Base-by-base conservation (phyloP, 2,329 filamentous ascomycete genomes). In the Fusarium secorum region DNA sequence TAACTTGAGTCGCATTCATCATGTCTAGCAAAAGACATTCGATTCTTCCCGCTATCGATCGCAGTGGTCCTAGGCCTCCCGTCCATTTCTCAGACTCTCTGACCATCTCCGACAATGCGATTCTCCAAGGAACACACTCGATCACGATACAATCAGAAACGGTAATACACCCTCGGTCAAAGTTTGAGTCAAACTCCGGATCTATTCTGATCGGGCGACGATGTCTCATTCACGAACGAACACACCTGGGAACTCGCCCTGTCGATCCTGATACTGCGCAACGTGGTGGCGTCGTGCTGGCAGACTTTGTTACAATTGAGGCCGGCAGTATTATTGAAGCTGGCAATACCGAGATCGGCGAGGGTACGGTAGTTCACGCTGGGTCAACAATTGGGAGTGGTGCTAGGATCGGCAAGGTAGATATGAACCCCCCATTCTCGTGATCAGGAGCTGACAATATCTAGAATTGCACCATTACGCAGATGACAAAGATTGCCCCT, bases 161-260 rank as follows among this genome's bases (percentile, higher is more conserved):
- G 7, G 88, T 98, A 11, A 83, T 99, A n/a, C 95, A 98, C 76
- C 95, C 96, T 2, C 93, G 95, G 52, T 89, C 91, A 20, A 90
- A 91, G 68, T 87, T 98, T 61, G 92, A 94, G 76, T 91, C 95
- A 13, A 89, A 90, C 62, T 86, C 91, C 55, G 94, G 94, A 8
- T 91, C 94, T 45, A 90, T 98, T 72, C 90, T 90, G 32, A 88
- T 97, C 65, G 94, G 95, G 30, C 90, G 93, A 64, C 90, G 91
- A 56, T 96, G 93, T 75, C 92, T 97, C 48, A 86, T 98, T 45
- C 89, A 92, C 73, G 96, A 98, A 81, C 83, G 89, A 62, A 81
- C 86, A 13, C 82, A 85, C 26, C 78, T 93, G 20, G 89, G 89
- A 20, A 85, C 84, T 38, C 73, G 71, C 18, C 79, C 81, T 7